phyloP scores from a whole-genome alignment of 2,329 filamentous ascomycete species.

The Plenodomus tracheiphilus region DNA sequence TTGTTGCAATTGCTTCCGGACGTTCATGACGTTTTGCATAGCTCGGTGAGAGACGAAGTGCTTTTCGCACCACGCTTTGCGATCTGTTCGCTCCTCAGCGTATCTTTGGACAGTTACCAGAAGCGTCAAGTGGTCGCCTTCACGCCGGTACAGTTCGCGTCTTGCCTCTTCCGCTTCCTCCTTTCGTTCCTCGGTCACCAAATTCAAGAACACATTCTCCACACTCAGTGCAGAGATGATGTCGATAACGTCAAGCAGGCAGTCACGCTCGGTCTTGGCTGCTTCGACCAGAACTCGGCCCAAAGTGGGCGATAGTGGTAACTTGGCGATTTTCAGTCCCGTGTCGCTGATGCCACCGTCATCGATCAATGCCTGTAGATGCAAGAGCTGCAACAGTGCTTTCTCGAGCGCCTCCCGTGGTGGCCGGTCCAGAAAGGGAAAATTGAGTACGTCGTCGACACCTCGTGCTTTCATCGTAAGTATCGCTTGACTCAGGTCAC shows the following conservation, averaged over 20 bases:
- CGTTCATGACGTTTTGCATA: constrained; percentile 68
- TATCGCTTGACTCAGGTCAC: constrained; percentile 82
- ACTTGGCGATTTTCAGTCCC: constrained; percentile 76
- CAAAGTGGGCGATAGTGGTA: constrained; percentile 80
- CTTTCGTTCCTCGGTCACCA: constrained; percentile 62
- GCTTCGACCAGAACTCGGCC: constrained; percentile 84
- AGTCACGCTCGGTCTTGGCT: constrained; percentile 69
- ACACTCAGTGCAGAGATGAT: constrained; percentile 71
- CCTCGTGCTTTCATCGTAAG: constrained; percentile 93
- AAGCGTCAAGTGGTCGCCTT: constrained; percentile 67
- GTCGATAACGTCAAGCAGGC: constrained; percentile 81
- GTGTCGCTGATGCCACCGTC: constrained; percentile 72
- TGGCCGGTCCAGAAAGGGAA: constrained; percentile 84
- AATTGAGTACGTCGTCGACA: constrained; percentile 76
- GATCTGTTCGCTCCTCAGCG: constrained; percentile 59
- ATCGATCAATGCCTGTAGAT: constrained; percentile 74
- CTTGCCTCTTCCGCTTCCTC: constrained; percentile 61
- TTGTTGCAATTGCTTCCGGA: constrained; percentile 63
- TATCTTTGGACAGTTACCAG: constrained; percentile 64
- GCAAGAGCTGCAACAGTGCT: constrained; percentile 77
- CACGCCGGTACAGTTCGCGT: constrained; percentile 59
- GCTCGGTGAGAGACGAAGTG: constrained; percentile 65
- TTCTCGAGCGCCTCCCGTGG: constrained; percentile 77
- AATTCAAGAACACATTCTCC: constrained; percentile 65
- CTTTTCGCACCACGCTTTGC: constrained; percentile 62